Evolutionary conservation across 2,329 filamentous ascomycete species (phyloP), one percentile per base, ranked within the genome.

Genomic region (Myotisia sp.): DNA sequence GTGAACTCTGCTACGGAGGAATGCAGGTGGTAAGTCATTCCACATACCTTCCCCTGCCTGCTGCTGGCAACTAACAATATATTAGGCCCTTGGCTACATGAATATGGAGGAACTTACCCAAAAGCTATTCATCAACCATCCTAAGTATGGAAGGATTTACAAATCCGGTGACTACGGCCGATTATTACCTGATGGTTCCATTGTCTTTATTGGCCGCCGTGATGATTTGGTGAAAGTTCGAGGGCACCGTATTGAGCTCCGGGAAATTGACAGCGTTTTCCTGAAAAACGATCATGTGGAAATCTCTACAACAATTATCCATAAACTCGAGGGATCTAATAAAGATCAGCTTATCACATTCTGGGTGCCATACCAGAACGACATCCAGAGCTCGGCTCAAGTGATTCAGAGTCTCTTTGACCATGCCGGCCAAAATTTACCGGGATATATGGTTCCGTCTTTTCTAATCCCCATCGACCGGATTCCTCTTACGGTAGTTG

Each of bases 1-100:
- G 86, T 7, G 85, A 93, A 52, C 65, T 92, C 5, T 92, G 81
- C 48, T 90, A 92, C 52, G 84, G 83, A 9, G 86, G 85, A 7
- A 72, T 81, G 31, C 85, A 93, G 55, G 73, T 93, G 4, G 76
- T 74, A 44, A 42, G 53, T 42, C 10, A 14, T 8, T 13, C 5
- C 7, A 8, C 18, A 21, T 22, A 34, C 7, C 12, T 10, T 5
- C 5, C 16, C 20, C 32, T 26, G 18, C 21, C 2, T 10, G 5
- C 16, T 26, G 26, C 19, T 19, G 23, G 21, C 29, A 21, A 27
- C 38, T 49, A 26, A 44, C 27, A 14, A 5, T 22, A 29, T 16
- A 24, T 16, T 27, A 54, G 50, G 71, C 66, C 26, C 64, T 68
- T 24, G 83, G 82, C 1, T 92, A 87, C 47, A 63, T 90, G 18